Evolutionary conservation across 1,284 basidiomycete genomes (phyloP), one percentile per base, ranked within the genome.

Genomic region (Ustilago bromivora): DNA sequence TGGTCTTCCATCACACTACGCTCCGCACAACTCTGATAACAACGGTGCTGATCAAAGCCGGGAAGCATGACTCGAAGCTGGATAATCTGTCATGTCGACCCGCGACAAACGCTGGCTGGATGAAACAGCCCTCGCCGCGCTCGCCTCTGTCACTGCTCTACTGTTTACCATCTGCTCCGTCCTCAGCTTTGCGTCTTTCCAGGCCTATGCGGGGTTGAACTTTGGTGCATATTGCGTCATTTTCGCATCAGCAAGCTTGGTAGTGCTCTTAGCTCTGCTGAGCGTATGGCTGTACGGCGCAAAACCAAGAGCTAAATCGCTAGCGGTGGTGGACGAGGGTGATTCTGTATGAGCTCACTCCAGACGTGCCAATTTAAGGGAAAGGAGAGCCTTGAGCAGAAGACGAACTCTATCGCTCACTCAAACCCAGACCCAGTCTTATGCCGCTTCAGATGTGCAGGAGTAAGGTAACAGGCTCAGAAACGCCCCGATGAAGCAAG

Each of bases 91-190:
- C 9, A 53, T 51, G 2, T 35, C 64, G 17, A 62, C 49, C 6
- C 63, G 60, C 41, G 71, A 71, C 57, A 78, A 75, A 43, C 57
- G 66, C 17, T 76, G 76, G 71, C 54, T 67, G 38, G 61, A 78
- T 60, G 66, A 72, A 46, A 59, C 66, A 9, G 76, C 69, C 5
- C 61, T 75, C 11, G 69, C 74, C 28, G 66, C 67, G 1, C 11
- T 65, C 38, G 64, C 66, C 4, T 41, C 51, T 5, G 54, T 64
- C 13, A 61, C 57, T 2, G 57, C 60, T n/a, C 49, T 78, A 15
- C 47, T 61, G 15, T 71, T 71, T 47, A 76, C 51, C 1, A 32
- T 54, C 23, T 66, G 65, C 62, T 58, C 63, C 28, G 49, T 58
- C 9, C 43, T 78, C 13, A 64, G 61, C 28, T 55, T 76, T 55